phyloP scores from a whole-genome alignment of 208 protist genomes.

The Trypanosoma vivax region DNA sequence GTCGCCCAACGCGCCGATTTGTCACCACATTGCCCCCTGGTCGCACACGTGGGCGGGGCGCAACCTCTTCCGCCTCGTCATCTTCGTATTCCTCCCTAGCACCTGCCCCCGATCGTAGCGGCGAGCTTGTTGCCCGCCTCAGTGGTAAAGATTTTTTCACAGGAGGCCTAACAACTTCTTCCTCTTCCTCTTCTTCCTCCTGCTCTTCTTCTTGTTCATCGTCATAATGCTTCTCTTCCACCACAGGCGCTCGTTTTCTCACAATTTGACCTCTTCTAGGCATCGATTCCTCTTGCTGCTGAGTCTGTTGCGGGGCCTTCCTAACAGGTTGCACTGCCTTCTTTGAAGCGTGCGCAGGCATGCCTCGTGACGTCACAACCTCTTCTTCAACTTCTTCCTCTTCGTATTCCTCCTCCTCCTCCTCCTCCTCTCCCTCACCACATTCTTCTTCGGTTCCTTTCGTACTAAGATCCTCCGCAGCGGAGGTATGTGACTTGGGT shows the following conservation, averaged over 20 bases:
- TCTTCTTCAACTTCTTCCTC: constrained; percentile 20
- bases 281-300: constrained; percentile 1
- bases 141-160: background rate
- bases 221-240: too few relatives aligned
- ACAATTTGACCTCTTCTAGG: too few relatives aligned
- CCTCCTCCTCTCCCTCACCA: constrained; percentile 1
- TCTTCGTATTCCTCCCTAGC: constrained; percentile 18
- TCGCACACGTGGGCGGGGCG: background rate
- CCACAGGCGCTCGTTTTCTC: too few relatives aligned
- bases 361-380: background rate
- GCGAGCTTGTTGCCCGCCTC: background rate
- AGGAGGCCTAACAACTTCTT: background rate
- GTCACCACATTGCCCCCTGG: background rate
- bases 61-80: constrained; percentile 6
- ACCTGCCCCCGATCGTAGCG: background rate
- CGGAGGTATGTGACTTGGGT: background rate
- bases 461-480: background rate
- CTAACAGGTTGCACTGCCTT: too few relatives aligned
- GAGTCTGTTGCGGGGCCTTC: too few relatives aligned
- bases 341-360: background rate
- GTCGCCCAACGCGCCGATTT: too few relatives aligned
- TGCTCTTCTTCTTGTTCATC: background rate
- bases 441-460: background rate
- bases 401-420: constrained; percentile 14
- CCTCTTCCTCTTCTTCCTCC: constrained; percentile 2